phyloP scores from a whole-genome alignment of 2,329 filamentous ascomycete genomes.

The Atkinsonella hypoxylon region DNA sequence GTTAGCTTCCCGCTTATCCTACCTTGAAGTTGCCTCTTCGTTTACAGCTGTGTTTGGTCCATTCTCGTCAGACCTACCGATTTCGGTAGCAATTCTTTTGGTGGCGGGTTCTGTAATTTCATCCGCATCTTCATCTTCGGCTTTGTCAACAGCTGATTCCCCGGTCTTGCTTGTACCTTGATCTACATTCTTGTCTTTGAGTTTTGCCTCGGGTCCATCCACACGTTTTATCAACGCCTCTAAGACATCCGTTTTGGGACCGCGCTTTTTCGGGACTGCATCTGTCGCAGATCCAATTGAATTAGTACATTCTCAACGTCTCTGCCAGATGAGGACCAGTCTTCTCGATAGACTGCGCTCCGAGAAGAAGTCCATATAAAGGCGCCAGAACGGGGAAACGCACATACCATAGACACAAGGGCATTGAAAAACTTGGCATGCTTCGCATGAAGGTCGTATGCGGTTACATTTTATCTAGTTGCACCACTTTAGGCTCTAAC shows the following conservation, averaged over 20 bases:
- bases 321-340: neutral
- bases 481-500: neutral
- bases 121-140: neutral
- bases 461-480: constrained; percentile 83
- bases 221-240: constrained; percentile 77
- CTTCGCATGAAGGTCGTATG: constrained; percentile 72
- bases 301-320: neutral
- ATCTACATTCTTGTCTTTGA: constrained; percentile 53
- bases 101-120: constrained; percentile 23
- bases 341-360: neutral
- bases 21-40: neutral
- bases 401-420: constrained; percentile 76
- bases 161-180: constrained; percentile 4
- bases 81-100: constrained; percentile 28
- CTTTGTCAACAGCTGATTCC: neutral
- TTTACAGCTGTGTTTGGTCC: neutral
- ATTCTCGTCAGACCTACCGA: constrained; percentile 12
- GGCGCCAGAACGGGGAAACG: no score
- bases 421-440: constrained; percentile 81
- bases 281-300: constrained; percentile 37
- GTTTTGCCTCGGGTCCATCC: constrained; percentile 68
- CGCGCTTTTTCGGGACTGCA: constrained; percentile 79
- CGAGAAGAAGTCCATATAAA: no score
- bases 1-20: neutral
- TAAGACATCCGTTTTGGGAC: constrained; percentile 80